Evolutionary conservation across 352 stramenopile species (phyloP).

Genomic region (Globisporangium spinosum): DNA sequence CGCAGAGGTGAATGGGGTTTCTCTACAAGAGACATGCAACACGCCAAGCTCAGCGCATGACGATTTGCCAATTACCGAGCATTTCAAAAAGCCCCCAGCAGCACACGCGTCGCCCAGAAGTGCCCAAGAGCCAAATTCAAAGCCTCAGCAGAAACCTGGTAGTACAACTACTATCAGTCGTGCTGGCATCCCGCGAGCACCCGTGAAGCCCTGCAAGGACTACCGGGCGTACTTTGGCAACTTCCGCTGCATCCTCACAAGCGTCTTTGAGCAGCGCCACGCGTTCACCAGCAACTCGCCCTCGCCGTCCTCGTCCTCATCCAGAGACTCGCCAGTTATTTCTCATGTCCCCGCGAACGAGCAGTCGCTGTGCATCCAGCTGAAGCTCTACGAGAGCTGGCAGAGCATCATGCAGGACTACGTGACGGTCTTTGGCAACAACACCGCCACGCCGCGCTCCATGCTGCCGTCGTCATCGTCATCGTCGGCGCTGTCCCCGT

Average conservation of each 20-base stretch:
- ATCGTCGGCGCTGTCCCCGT: conserved; percentile 33
- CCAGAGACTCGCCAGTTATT: conserved; percentile 17
- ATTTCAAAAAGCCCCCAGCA: background rate
- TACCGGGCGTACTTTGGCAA: conserved; percentile 63
- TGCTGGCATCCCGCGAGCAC: conserved; percentile 8
- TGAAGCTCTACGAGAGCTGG: conserved; percentile 81
- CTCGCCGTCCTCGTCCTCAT: conserved; percentile 1
- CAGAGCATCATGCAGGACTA: conserved; percentile 87
- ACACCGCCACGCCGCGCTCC: conserved; percentile 29
- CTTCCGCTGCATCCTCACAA: conserved; percentile 76
- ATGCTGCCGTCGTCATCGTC: conserved; percentile 31
- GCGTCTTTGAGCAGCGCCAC: conserved; percentile 54
- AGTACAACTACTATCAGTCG: too few relatives aligned
- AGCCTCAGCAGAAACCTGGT: background rate
- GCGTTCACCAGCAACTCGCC: conserved; percentile 9
- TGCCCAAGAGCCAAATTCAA: background rate
- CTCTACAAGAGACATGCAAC: background rate
- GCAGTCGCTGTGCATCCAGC: conserved; percentile 56
- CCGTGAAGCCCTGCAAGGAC: conserved; percentile 34
- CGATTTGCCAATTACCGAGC: background rate
- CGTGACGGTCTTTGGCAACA: conserved; percentile 66
- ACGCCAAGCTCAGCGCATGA: background rate
- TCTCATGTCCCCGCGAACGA: conserved; percentile 24
- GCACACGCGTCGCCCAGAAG: background rate
- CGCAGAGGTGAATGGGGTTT: too few relatives aligned